These are phyloP conservation scores for Spathaspora girioi DNA, from an alignment of 805 yeast genomes.

Conservation along the genomic window DNA sequence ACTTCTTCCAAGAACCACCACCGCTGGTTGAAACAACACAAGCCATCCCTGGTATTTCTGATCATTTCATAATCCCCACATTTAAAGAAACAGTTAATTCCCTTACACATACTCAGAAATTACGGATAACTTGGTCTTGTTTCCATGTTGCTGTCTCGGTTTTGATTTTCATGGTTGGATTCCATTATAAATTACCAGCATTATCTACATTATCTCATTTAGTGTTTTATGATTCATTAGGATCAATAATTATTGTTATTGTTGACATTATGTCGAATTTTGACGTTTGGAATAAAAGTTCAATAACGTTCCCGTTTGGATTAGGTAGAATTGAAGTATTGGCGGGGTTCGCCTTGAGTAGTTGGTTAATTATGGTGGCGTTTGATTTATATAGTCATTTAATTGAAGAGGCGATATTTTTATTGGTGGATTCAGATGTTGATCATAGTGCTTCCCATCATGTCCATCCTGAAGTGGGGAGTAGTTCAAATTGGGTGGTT, in stretches of 20 bases:
- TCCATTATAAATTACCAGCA: conserved; percentile 52
- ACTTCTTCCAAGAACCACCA: conserved; percentile 90
- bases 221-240: conserved; percentile 80
- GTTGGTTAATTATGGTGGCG: conserved; percentile 86
- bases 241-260: conserved; percentile 61
- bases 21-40: conserved; percentile 26
- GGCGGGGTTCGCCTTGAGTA: conserved; percentile 81
- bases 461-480: conserved; percentile 27
- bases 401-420: conserved; percentile 67
- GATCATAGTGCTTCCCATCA: conserved; percentile 35
- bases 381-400: conserved; percentile 83
- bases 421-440: conserved; percentile 20
- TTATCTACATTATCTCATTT: conserved; percentile 81
- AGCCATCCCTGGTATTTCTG: conserved; percentile 54
- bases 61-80: conserved; percentile 71
- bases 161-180: conserved; percentile 58
- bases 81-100: conserved; percentile 59
- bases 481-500: conserved; percentile 23
- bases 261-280: conserved; percentile 87
- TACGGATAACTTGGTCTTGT: conserved; percentile 55
- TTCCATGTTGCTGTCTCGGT: conserved; percentile 55
- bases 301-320: conserved; percentile 87
- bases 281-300: conserved; percentile 83
- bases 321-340: conserved; percentile 86
- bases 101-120: conserved; percentile 53